phyloP scores from a whole-genome alignment of 2,329 filamentous ascomycete genomes.

The Pseudocercospora fijiensis region DNA sequence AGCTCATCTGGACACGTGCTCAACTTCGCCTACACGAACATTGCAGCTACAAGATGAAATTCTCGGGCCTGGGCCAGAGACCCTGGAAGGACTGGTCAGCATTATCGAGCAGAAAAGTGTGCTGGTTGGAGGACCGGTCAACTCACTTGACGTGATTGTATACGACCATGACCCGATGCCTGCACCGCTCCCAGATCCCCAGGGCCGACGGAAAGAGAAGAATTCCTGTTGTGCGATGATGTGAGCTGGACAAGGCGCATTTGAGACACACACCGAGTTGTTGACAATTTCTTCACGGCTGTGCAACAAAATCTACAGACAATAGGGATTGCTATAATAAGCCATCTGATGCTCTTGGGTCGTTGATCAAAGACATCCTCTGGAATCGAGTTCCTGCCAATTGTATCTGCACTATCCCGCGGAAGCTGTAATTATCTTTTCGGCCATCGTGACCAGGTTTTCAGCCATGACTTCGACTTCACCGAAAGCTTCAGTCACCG shows the following conservation, averaged over 20 bases:
- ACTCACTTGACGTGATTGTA: background rate
- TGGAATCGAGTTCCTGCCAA: too few species aligned
- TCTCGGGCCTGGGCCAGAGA: background rate
- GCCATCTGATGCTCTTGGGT: too few species aligned
- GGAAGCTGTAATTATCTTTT: constrained; percentile 1
- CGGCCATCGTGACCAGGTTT: constrained; percentile 2
- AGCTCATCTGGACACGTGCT: background rate
- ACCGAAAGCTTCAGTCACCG: constrained; percentile 51
- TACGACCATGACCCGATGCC: constrained; percentile 1
- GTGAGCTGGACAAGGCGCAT: background rate
- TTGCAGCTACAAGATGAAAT: background rate
- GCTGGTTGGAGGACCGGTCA: background rate
- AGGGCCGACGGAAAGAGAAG: background rate
- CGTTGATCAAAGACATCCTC: too few species aligned
- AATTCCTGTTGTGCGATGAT: background rate
- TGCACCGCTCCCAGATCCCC: background rate
- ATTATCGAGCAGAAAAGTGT: background rate
- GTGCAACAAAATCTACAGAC: background rate
- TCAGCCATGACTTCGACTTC: constrained; percentile 7
- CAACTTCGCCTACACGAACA: background rate
- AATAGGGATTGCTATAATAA: too few species aligned
- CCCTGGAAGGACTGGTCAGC: background rate
- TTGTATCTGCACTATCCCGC: background rate
- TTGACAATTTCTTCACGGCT: background rate
- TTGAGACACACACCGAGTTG: background rate